Conservation (phyloP, 2,329 filamentous ascomycete genomes). For the Delphinella strobiligena region DNA sequence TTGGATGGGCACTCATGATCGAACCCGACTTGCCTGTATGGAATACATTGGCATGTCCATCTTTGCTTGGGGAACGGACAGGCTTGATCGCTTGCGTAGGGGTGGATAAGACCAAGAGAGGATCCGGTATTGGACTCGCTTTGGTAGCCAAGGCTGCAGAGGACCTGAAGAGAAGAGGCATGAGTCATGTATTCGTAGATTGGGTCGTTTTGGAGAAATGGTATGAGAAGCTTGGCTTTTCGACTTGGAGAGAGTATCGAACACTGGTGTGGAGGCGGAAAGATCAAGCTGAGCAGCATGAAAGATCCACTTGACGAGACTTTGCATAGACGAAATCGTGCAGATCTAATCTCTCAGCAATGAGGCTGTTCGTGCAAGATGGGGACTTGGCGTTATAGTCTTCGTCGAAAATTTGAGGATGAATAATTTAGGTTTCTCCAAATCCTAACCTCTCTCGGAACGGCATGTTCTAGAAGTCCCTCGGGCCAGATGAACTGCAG, state of each 20-base stretch:
- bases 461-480: no score
- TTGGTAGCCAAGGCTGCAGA: not conserved
- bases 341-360: not conserved
- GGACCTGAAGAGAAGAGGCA: not conserved
- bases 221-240: not conserved
- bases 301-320: not conserved
- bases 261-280: not conserved
- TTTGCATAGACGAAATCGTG: not conserved
- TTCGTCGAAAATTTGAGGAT: no score
- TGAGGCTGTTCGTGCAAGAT: no score
- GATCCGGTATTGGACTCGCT: not conserved
- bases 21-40: not conserved
- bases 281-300: no score
- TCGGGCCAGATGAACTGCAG: no score
- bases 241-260: not conserved
- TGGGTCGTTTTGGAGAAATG: not conserved
- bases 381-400: no score
- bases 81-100: not conserved
- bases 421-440: no score
- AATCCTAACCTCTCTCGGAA: no score
- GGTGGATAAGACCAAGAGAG: not conserved
- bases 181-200: not conserved
- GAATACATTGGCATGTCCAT: not conserved
- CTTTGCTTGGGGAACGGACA: not conserved
- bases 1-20: not conserved